A percentile compares a stretch with the other conserved stretches of the same genome.
Conservation (phyloP, 2,329 filamentous ascomycete species). For the Fusarium sp. region DNA sequence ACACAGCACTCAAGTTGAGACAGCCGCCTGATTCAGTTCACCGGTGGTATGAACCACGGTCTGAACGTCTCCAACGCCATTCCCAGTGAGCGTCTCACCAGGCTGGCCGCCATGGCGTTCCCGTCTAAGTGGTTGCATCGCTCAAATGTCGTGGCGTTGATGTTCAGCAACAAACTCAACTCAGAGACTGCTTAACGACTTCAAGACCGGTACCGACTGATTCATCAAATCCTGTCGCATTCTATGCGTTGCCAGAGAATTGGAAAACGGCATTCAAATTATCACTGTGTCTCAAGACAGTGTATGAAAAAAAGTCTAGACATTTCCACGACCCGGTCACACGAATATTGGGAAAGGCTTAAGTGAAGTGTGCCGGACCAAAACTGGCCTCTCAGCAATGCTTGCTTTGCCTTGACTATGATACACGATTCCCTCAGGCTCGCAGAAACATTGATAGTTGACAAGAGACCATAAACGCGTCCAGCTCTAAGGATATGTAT, state of each 20-base stretch:
- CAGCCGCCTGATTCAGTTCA: slow-evolving; percentile 21
- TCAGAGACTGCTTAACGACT: neutral
- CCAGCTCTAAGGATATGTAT: slow-evolving; percentile 38
- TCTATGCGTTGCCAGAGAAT: neutral
- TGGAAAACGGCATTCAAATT: neutral
- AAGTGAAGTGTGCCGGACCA: slow-evolving; percentile 48
- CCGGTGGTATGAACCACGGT: neutral
- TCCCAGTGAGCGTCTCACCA: slow-evolving; percentile 12
- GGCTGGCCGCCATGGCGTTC: slow-evolving; percentile 2
- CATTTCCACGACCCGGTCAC: neutral
- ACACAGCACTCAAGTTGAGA: slow-evolving; percentile 10
- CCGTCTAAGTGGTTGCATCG: neutral
- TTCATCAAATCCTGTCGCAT: neutral
- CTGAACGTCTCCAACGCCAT: slow-evolving; percentile 16
- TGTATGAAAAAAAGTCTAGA: neutral
- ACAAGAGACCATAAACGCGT: slow-evolving; percentile 55
- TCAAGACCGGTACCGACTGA: neutral
- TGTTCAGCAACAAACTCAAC: neutral
- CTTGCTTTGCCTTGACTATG: slow-evolving; percentile 46
- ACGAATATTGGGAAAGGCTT: neutral
- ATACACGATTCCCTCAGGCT: slow-evolving; percentile 42
- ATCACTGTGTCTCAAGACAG: slow-evolving; percentile 3
- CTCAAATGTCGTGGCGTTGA: neutral
- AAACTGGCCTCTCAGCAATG: slow-evolving; percentile 55
- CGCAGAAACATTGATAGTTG: slow-evolving; percentile 43